Conservation (phyloP, 2,329 filamentous ascomycete genomes). For the Colletotrichum tamarilloi region DNA sequence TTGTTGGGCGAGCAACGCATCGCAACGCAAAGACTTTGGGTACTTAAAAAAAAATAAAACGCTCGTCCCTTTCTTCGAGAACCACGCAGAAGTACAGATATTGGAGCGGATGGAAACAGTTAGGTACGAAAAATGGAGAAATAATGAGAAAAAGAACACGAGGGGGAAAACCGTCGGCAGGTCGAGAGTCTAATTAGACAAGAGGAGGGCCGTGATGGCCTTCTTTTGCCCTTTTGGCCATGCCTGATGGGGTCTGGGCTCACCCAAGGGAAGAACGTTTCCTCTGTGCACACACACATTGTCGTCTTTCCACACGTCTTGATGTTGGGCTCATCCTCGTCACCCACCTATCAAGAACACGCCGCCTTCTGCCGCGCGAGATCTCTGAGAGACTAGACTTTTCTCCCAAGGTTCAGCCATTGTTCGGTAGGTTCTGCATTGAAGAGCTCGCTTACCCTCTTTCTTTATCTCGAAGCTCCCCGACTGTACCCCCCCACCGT, state of each 20-base stretch:
- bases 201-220: slow-evolving; percentile 19
- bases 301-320: background rate
- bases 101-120: background rate
- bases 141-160: background rate
- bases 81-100: background rate
- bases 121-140: background rate
- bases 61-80: background rate
- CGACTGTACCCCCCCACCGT: background rate
- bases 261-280: background rate
- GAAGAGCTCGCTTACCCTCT: slow-evolving; percentile 18
- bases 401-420: slow-evolving; percentile 7
- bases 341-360: no score
- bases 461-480: background rate
- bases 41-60: background rate
- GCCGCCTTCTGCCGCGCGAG: no score
- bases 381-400: no score
- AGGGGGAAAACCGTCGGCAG: background rate
- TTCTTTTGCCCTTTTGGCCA: slow-evolving; percentile 14
- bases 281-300: background rate
- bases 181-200: slow-evolving; percentile 8
- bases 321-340: background rate
- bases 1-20: background rate
- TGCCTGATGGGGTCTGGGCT: slow-evolving; percentile 4
- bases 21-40: no score
- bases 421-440: background rate